phyloP scores from a whole-genome alignment of 31 red algal genomes.

The Odonthalia washingtoniensis region DNA sequence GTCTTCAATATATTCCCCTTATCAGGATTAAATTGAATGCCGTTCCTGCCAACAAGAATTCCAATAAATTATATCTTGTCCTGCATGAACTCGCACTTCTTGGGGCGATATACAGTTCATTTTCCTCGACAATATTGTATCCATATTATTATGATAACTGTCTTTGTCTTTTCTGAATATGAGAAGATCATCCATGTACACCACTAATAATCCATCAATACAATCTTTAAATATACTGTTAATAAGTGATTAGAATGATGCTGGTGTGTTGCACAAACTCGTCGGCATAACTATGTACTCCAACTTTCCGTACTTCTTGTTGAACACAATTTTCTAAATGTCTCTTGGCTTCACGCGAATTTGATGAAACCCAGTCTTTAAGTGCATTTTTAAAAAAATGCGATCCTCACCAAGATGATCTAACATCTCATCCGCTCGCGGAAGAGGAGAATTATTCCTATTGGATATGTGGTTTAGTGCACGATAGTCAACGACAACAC shows the following conservation, averaged over 20 bases:
- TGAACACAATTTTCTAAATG: constrained; percentile 21
- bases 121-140: not conserved
- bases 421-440: constrained; percentile 18
- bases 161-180: constrained; percentile 20
- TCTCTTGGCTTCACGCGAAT: not conserved
- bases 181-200: constrained; percentile 16
- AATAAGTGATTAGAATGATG: constrained; percentile 17
- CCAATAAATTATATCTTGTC: constrained; percentile 13
- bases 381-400: constrained; percentile 5
- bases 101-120: not conserved
- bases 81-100: constrained; percentile 24
- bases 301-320: constrained; percentile 10
- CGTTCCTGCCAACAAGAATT: constrained; percentile 1
- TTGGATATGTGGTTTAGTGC: constrained; percentile 10
- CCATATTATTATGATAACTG: not conserved
- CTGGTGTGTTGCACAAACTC: constrained; percentile 13
- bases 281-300: constrained; percentile 25
- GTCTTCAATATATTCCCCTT: not conserved
- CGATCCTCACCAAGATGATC: not conserved
- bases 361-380: constrained; percentile 31
- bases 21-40: not conserved
- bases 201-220: constrained; percentile 1
- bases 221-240: constrained; percentile 13
- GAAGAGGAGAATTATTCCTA: not conserved
- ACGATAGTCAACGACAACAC: constrained; percentile 19